Evolutionary conservation across 169 alveolate genomes (phyloP), one percentile per base, ranked within the genome.

Genomic region (Eimeria brunetti): DNA sequence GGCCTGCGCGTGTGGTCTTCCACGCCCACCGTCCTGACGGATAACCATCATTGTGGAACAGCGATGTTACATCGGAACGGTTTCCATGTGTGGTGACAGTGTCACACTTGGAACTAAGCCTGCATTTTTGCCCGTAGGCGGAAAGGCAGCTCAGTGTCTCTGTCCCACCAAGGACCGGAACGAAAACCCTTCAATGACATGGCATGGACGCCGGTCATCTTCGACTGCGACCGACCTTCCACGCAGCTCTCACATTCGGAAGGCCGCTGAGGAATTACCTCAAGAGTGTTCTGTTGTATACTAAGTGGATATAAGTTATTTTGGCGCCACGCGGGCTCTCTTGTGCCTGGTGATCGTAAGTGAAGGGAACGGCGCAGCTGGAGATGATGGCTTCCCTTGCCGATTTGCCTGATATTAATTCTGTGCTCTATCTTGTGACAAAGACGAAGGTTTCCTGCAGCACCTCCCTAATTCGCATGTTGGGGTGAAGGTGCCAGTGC

Each of bases 381-480:
- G 33, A 58, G 58, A 62, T 30, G 36, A 24, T 78, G 44, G 8
- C 30, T 46, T 49, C 44, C 67, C 67, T n/a, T 78, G 38, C 27
- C 62, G 49, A 24, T 18, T 22, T 18, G 33, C 60, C 27, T 36
- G 60, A 60, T 38, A 62, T 60, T 41, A 24, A 49, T 24, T 11
- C 6, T 24, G 80, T 38, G 46, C 53, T 85, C 73, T 67, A 12
- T 62, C 81, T 41, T 78, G 67, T 12, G 44, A 14, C 69, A 8
- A 18, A 38, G 58, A 62, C 56, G 76, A 30, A 73, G n/a, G 83
- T 73, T 73, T 84, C 83, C 83, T 86, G 92, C 92, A 58, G 36
- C 58, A 64, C 46, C 81, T 86, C 80, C 69, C 67, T 69, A 46
- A 49, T 27, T 46, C 69, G n/a, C 16, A 80, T 22, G 8, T 46